These are phyloP conservation scores for Solanum chilense DNA, from an alignment of 257 asterid species.

Conservation along the genomic window DNA sequence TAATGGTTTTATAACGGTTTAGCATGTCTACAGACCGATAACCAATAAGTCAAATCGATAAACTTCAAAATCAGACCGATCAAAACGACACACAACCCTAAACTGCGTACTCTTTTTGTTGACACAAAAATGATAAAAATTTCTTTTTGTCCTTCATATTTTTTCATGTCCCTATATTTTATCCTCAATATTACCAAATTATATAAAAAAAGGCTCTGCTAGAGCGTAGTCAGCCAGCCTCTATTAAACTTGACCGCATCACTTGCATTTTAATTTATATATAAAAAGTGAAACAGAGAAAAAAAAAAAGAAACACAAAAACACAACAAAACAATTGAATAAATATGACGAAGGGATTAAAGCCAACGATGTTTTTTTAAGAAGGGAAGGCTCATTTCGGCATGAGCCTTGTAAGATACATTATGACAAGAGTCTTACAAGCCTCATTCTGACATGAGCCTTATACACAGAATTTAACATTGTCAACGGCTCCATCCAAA, in stretches of 20 bases:
- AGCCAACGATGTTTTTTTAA: background rate
- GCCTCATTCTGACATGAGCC: background rate
- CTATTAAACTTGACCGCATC: background rate
- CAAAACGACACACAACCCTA: too few relatives aligned
- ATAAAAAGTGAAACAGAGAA: background rate
- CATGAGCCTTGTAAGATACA: background rate
- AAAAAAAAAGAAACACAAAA: background rate
- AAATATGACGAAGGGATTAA: background rate
- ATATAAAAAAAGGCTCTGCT: too few relatives aligned
- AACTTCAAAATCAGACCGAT: too few relatives aligned
- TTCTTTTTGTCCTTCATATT: background rate
- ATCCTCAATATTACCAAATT: background rate
- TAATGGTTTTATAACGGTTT: background rate
- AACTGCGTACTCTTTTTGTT: background rate
- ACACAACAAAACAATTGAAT: background rate
- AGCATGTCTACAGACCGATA: too few relatives aligned
- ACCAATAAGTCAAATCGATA: too few relatives aligned
- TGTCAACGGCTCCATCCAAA: background rate
- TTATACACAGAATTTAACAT: background rate
- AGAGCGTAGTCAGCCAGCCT: too few relatives aligned
- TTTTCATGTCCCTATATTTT: background rate
- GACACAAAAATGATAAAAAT: background rate
- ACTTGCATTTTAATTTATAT: background rate
- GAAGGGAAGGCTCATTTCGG: background rate
- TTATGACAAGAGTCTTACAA: background rate